phyloP scores from a whole-genome alignment of 306 rosid species.

The Dalbergia cultrata region DNA sequence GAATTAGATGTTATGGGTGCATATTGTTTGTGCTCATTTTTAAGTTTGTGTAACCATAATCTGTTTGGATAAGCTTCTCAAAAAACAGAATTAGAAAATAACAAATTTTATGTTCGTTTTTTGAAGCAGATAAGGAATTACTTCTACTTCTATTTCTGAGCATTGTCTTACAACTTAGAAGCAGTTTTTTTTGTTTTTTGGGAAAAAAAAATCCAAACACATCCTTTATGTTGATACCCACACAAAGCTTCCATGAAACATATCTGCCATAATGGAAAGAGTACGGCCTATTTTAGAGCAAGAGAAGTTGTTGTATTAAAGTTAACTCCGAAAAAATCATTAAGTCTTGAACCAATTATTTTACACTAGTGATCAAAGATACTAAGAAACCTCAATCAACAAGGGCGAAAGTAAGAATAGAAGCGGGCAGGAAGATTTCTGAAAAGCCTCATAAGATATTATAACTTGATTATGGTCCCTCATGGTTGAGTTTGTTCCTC shows the following conservation, averaged over 20 bases:
- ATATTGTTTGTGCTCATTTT: too few relatives aligned
- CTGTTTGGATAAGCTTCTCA: too few relatives aligned
- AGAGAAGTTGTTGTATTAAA: background rate
- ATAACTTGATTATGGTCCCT: background rate
- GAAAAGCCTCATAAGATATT: conserved; percentile 5
- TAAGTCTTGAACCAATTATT: background rate
- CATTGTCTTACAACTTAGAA: too few relatives aligned
- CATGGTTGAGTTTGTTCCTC: background rate
- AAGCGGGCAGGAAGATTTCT: background rate
- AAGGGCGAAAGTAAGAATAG: background rate
- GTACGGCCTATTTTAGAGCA: background rate
- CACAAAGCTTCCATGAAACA: background rate
- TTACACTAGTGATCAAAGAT: background rate
- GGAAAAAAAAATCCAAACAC: background rate
- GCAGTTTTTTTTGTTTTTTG: too few relatives aligned
- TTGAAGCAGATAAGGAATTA: too few relatives aligned
- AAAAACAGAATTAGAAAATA: too few relatives aligned
- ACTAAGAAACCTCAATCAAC: conserved; percentile 28
- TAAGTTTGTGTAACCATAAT: too few relatives aligned
- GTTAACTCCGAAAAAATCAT: background rate
- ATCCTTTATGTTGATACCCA: background rate
- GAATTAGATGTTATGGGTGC: background rate
- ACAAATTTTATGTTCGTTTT: too few relatives aligned
- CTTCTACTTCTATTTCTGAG: too few relatives aligned
- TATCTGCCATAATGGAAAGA: background rate